Base-by-base conservation (phyloP, 2,329 filamentous ascomycete genomes). In the Aspergillus clavatus region DNA sequence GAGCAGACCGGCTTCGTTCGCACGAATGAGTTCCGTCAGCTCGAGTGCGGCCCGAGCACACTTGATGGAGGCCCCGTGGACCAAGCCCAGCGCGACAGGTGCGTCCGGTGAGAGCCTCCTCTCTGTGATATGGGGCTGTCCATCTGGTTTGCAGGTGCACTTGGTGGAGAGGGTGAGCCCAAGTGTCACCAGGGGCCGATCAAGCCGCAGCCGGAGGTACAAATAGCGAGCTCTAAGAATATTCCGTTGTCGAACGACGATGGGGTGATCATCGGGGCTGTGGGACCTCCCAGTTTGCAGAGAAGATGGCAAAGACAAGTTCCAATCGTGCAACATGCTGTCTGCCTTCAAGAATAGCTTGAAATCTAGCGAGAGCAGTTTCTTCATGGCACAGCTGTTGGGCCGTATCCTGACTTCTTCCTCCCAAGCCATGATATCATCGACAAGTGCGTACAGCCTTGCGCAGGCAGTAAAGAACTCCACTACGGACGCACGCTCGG, bases 161-260 rank as follows among this genome's bases (percentile, higher is more conserved):
- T 39, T 40, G n/a, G 33, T 28, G 7, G 37, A 29, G 7, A 52
- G 40, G 16, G 42, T 43, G 2, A 51, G 26, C 2, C 47, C 50
- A 2, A 54, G 38, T 21, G 44, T 42, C 10, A 52, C 16, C 4
- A 52, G n/a, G 0, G 52, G 50, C 12, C 52, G 40, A 29, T 50
- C 45, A 2, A 54, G 43, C 28, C 52, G 53, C 11, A 61, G 43
- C 10, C 55, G 50, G 31, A 60, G 42, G 28, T 57, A 52, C 11
- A 60, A 46, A 40, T 55, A 60, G 19, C 56, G 55, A 12, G 53
- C 46, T 6, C 54, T 56, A n/a, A 60, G 50, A 14, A 56, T 50
- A 35, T 55, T 56, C 24, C 52, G 53, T 28, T 60, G 58, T 8
- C 56, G 52, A 21, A 29, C 47, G 14, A 56, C 52, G 18, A 61